Percentiles rank a stretch among this genome's conserved stretches.
Evolutionary conservation across 2,329 filamentous ascomycete genomes (phyloP).

Genomic region (Monilinia laxa): DNA sequence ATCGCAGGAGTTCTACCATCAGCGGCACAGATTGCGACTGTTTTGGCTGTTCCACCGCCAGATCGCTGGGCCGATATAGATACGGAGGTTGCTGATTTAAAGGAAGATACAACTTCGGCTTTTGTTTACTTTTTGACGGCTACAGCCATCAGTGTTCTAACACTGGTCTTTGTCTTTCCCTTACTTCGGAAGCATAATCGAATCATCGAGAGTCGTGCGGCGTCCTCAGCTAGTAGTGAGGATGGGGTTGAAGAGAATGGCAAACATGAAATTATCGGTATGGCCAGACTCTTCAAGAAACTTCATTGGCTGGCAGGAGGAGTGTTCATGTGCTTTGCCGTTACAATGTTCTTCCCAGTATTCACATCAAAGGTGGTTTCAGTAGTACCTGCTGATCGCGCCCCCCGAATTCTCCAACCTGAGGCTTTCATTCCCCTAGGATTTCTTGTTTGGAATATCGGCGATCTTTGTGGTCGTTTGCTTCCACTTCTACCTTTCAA

Average conservation of each 20-base stretch:
- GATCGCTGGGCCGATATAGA: conserved; percentile 37
- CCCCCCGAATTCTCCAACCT: conserved; percentile 63
- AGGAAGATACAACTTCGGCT: conserved; percentile 63
- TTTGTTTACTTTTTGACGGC: conserved; percentile 92
- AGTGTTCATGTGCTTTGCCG: conserved; percentile 75
- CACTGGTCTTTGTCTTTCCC: conserved; percentile 72
- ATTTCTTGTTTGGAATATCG: conserved; percentile 91
- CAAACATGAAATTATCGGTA: conserved; percentile 52
- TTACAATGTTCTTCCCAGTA: conserved; percentile 95
- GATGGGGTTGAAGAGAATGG: conserved; percentile 52
- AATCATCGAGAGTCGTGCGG: conserved; percentile 53
- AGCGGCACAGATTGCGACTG: conserved; percentile 81
- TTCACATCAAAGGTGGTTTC: conserved; percentile 72
- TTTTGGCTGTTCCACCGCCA: conserved; percentile 62
- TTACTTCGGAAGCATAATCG: conserved; percentile 62
- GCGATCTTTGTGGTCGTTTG: conserved; percentile 77
- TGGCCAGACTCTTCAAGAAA: conserved; percentile 70
- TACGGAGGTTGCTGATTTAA: conserved; percentile 34
- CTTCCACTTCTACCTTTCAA: conserved; percentile 58
- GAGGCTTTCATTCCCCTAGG: conserved; percentile 83
- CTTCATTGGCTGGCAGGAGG: conserved; percentile 75
- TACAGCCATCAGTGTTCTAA: conserved; percentile 67
- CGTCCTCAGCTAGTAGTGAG: conserved; percentile 51
- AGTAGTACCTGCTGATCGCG: conserved; percentile 43
- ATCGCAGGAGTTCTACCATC: conserved; percentile 88